Percentiles rank a stretch among this genome's conserved stretches.
Evolutionary conservation across 306 rosid genomes (phyloP).

Genomic region (Ormosia semicastrata): DNA sequence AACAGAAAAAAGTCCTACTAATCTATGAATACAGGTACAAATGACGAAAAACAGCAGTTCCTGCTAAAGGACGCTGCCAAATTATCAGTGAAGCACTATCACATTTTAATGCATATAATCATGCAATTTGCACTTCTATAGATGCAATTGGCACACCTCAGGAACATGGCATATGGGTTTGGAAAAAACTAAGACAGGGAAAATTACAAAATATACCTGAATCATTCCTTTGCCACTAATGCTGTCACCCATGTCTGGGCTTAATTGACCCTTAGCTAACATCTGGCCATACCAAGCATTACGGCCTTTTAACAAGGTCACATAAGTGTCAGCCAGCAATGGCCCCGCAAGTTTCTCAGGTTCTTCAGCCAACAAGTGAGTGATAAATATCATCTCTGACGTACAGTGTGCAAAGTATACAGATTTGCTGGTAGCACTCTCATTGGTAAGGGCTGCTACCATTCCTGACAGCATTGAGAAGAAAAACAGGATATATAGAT

Average conservation of each 20-base stretch:
- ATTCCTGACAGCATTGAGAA: constrained; percentile 53
- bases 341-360: constrained; percentile 98
- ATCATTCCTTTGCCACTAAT: constrained; percentile 96
- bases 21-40: not conserved
- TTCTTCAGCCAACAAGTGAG: constrained; percentile 51
- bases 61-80: not conserved
- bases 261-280: constrained; percentile 89
- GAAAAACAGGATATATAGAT: not conserved
- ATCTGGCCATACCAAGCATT: constrained; percentile 55
- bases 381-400: constrained; percentile 92
- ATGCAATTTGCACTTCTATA: not conserved
- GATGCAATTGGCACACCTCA: constrained; percentile 1
- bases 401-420: constrained; percentile 94
- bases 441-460: constrained; percentile 95
- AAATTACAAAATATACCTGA: constrained; percentile 55
- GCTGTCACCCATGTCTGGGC: constrained; percentile 88
- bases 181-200: not conserved
- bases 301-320: constrained; percentile 86
- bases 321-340: constrained; percentile 84
- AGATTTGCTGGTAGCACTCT: constrained; percentile 94
- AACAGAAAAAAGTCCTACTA: not conserved
- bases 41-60: not conserved
- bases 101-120: not conserved
- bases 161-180: not conserved
- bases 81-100: not conserved